Base-by-base conservation (phyloP, 1,284 basidiomycete genomes). In the Puccinia polysora region DNA sequence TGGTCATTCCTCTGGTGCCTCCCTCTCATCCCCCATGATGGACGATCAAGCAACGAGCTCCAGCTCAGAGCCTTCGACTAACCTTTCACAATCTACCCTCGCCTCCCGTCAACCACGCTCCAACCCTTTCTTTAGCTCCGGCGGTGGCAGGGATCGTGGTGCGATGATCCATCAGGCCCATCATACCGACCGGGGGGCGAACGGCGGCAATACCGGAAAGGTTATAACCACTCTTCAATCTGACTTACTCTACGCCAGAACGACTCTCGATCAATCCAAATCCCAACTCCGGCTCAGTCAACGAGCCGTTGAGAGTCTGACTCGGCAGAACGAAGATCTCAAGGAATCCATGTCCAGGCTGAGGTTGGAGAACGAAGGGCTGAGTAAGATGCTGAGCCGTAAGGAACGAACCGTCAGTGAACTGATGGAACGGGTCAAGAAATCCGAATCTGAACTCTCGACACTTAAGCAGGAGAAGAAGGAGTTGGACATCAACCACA, bases 381-480 rank as follows among this genome's bases (percentile, higher is more conserved):
- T 91, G 74, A 90, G 89, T 76, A 89, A 89, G 75, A 89, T 91
- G 18, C 86, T 93, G 10, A 85, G 88, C 30, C 83, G 90, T 71
- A 93, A 93, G 78, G 90, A 93, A 80, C 83, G 91, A 72, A 78
- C 91, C 69, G 80, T 91, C 73, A 87, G 89, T 79, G 90, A 93
- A 52, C 76, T 77, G 20, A 76, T 80, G 14, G 75, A 76, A 7
- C 76, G 80, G 0, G 79, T 80, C 0, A 74, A 79, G 0, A 71
- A 75, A 28, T 79, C 80, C 3, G 80, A 81, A 63, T 38, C 53
- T 1, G 75, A 78, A 12, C 63, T 77, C n/a, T 30, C 34, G 4
- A 28, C 52, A 2, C 36, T 75, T 2, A 75, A 75, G 45, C 25
- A n/a, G 10, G 74, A 74, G 15, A 74, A 76, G 25, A 64, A 73